A percentile compares a stretch with the other conserved stretches of the same genome.
These are phyloP conservation scores for Bipolaris sorokiniana DNA, from an alignment of 2,329 filamentous ascomycete genomes.

Conservation along the genomic window DNA sequence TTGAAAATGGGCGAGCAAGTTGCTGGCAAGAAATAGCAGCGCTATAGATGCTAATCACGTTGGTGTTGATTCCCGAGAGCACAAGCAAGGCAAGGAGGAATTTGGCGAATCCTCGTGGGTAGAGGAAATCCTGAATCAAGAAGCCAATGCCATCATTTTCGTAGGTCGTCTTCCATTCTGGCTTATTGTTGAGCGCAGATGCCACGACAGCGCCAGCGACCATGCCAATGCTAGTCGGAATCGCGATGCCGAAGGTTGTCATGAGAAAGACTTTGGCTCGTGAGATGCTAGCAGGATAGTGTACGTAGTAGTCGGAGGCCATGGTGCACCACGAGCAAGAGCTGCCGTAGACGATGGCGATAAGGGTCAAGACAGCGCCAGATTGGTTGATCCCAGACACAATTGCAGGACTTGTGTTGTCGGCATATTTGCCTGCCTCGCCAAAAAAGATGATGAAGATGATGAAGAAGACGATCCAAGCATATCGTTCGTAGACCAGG, in stretches of 20 bases:
- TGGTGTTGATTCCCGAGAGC: constrained; percentile 54
- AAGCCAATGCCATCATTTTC: constrained; percentile 55
- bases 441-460: constrained; percentile 57
- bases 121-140: constrained; percentile 54
- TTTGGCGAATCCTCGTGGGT: constrained; percentile 57
- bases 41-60: constrained; percentile 59
- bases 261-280: constrained; percentile 51
- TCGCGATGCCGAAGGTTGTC: constrained; percentile 51
- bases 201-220: constrained; percentile 54
- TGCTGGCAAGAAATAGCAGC: constrained; percentile 55
- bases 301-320: constrained; percentile 53
- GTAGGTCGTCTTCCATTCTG: constrained; percentile 50
- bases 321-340: constrained; percentile 51
- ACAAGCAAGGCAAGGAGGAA: constrained; percentile 55
- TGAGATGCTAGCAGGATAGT: constrained; percentile 50
- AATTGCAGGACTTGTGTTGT: constrained; percentile 44
- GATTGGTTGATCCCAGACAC: constrained; percentile 45
- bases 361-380: constrained; percentile 36
- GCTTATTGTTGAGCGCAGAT: constrained; percentile 42
- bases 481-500: constrained; percentile 57
- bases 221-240: constrained; percentile 54
- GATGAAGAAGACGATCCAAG: constrained; percentile 57
- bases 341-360: constrained; percentile 46
- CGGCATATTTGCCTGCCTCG: constrained; percentile 53
- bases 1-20: constrained; percentile 56